phyloP scores from a whole-genome alignment of 1,284 basidiomycete species.

The Ustilago nuda region DNA sequence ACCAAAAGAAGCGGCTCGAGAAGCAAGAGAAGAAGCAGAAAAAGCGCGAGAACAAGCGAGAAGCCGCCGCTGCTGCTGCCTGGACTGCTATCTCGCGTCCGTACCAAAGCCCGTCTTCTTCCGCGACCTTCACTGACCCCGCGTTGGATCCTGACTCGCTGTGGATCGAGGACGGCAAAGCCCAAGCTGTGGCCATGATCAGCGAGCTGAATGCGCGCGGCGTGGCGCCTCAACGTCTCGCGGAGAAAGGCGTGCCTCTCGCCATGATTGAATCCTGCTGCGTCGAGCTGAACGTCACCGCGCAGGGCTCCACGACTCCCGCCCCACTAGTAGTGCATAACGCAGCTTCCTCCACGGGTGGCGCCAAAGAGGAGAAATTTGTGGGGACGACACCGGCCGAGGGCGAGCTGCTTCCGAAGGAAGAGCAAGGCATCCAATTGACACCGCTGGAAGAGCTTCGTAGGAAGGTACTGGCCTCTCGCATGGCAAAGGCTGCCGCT shows the following conservation, averaged over 20 bases:
- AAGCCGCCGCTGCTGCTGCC: constrained; percentile 14
- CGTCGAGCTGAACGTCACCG: constrained; percentile 20
- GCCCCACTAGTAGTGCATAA: background rate
- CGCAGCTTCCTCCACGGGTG: background rate
- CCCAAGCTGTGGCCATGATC: constrained; percentile 27
- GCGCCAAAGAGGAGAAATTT: background rate
- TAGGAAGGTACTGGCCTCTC: constrained; percentile 36
- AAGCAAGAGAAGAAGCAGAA: constrained; percentile 35
- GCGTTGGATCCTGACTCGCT: background rate
- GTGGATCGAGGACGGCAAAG: constrained; percentile 33
- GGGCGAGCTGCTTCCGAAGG: constrained; percentile 23
- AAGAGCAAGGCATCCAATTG: constrained; percentile 20
- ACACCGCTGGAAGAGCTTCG: constrained; percentile 40
- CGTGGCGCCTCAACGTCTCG: constrained; percentile 26
- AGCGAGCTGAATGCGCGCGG: constrained; percentile 26
- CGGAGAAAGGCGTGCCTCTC: constrained; percentile 22
- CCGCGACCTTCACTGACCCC: background rate
- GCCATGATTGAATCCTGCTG: constrained; percentile 34
- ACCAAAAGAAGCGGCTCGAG: constrained; percentile 15
- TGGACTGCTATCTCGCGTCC: background rate
- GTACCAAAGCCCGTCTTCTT: background rate
- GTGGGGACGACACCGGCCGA: constrained; percentile 31
- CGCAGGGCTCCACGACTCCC: background rate
- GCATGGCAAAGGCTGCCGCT: constrained; percentile 27
- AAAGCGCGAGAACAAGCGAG: constrained; percentile 24